A percentile compares a stretch with the other conserved stretches of the same genome.
These are phyloP conservation scores for Kodamaea kaohsiungensis DNA, from an alignment of 805 yeast species.

Conservation along the genomic window DNA sequence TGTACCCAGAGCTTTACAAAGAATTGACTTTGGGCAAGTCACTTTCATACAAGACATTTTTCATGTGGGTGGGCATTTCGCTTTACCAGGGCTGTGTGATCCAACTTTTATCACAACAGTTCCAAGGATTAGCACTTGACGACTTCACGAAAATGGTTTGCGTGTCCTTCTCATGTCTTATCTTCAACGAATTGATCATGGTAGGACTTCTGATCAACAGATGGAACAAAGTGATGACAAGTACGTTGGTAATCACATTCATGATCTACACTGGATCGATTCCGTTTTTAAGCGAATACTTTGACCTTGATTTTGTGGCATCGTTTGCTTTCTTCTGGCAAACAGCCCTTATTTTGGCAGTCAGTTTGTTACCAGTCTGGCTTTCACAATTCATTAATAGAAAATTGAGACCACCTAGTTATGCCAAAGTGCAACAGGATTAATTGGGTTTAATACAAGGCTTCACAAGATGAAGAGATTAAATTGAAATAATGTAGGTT, in stretches of 20 bases:
- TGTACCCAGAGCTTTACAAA: slow-evolving; percentile 92
- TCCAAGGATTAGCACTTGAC: slow-evolving; percentile 58
- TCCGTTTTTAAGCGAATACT: slow-evolving; percentile 88
- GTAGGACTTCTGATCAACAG: slow-evolving; percentile 88
- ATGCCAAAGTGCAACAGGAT: slow-evolving; percentile 92
- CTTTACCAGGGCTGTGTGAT: slow-evolving; percentile 88
- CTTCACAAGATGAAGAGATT: too few relatives aligned
- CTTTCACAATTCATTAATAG: slow-evolving; percentile 72
- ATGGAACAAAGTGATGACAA: slow-evolving; percentile 83
- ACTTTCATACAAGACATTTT: slow-evolving; percentile 81
- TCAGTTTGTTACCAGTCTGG: slow-evolving; percentile 91
- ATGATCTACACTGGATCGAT: slow-evolving; percentile 67
- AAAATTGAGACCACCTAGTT: slow-evolving; percentile 86
- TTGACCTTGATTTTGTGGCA: slow-evolving; percentile 63
- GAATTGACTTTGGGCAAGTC: slow-evolving; percentile 89
- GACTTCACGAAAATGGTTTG: slow-evolving; percentile 79
- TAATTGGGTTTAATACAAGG: slow-evolving; percentile 18
- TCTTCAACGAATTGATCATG: slow-evolving; percentile 88
- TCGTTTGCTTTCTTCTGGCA: slow-evolving; percentile 71
- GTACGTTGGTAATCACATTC: slow-evolving; percentile 70
- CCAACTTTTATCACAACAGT: slow-evolving; percentile 77
- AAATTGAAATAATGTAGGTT: too few relatives aligned
- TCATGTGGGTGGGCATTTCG: slow-evolving; percentile 87
- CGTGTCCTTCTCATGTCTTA: slow-evolving; percentile 73
- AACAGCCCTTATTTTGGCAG: slow-evolving; percentile 56